Evolutionary conservation across 345 rosid species (phyloP).

Genomic region (Rhizophora apiculata): DNA sequence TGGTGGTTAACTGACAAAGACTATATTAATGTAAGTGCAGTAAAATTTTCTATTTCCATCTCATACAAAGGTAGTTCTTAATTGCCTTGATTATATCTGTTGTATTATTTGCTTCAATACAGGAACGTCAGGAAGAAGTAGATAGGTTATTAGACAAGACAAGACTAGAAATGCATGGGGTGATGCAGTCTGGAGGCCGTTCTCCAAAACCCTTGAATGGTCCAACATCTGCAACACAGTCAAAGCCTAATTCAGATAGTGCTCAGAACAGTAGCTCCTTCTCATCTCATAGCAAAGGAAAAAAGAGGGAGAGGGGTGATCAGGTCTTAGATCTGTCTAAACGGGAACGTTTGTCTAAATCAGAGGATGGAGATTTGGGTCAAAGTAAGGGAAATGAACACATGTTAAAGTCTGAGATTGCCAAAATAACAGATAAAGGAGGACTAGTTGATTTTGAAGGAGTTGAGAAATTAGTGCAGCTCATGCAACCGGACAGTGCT

Average conservation of each 20-base stretch:
- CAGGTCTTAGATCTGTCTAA: constrained; percentile 63
- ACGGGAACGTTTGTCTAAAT: constrained; percentile 56
- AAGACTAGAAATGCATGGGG: constrained; percentile 70
- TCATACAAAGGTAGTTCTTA: not conserved
- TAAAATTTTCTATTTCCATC: not conserved
- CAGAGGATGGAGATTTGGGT: constrained; percentile 65
- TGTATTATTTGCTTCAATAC: constrained; percentile 9
- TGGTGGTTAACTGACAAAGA: constrained; percentile 98
- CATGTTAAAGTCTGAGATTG: constrained; percentile 57
- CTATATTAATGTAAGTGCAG: constrained; percentile 66
- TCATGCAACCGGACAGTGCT: constrained; percentile 60
- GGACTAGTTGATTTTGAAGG: constrained; percentile 74
- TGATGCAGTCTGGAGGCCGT: constrained; percentile 73
- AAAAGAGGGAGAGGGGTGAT: constrained; percentile 86
- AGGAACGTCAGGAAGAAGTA: constrained; percentile 75
- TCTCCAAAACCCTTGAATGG: constrained; percentile 76
- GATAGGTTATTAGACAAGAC: constrained; percentile 64
- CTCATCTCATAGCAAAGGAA: constrained; percentile 72
- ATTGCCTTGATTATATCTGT: not conserved
- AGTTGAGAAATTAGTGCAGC: constrained; percentile 76
- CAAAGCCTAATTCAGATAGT: constrained; percentile 65
- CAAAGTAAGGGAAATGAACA: constrained; percentile 49
- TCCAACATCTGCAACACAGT: constrained; percentile 66
- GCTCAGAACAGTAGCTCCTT: constrained; percentile 56
- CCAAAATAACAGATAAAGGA: constrained; percentile 71